Conservation (phyloP, 371 early-diverging fungal genomes). For the Zopfochytrium polystomum region DNA sequence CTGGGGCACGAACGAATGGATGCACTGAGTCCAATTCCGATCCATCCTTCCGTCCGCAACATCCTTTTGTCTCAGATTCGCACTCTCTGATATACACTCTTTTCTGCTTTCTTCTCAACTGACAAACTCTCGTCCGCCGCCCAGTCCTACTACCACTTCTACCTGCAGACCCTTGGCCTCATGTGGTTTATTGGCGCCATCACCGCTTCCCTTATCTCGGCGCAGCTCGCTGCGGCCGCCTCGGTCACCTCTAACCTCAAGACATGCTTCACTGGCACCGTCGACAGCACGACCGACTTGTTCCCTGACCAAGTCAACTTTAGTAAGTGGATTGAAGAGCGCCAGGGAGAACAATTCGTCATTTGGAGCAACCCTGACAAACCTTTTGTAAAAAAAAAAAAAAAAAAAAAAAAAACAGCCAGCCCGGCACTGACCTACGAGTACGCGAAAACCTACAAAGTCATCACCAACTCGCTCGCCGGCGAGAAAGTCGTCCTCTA, state of each 20-base stretch:
- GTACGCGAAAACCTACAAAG: constrained; percentile 40
- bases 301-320: constrained; percentile 33
- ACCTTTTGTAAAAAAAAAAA: no score
- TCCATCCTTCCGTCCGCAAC: no score
- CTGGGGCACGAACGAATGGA: no score
- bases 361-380: constrained; percentile 6
- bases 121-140: no score
- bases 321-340: constrained; percentile 15
- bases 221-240: constrained; percentile 1
- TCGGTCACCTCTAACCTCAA: constrained; percentile 4
- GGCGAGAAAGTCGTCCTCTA: constrained; percentile 32
- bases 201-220: not conserved
- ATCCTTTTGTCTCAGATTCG: no score
- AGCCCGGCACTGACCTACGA: no score
- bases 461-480: constrained; percentile 25
- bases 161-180: no score
- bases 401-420: no score
- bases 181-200: constrained; percentile 1
- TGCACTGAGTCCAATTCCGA: no score
- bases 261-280: not conserved
- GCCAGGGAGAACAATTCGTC: not conserved
- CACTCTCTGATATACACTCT: no score
- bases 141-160: no score
- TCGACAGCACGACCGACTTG: constrained; percentile 29
- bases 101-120: no score